Base-by-base conservation (phyloP, 805 yeast genomes). In the Myxozyma monticola region DNA sequence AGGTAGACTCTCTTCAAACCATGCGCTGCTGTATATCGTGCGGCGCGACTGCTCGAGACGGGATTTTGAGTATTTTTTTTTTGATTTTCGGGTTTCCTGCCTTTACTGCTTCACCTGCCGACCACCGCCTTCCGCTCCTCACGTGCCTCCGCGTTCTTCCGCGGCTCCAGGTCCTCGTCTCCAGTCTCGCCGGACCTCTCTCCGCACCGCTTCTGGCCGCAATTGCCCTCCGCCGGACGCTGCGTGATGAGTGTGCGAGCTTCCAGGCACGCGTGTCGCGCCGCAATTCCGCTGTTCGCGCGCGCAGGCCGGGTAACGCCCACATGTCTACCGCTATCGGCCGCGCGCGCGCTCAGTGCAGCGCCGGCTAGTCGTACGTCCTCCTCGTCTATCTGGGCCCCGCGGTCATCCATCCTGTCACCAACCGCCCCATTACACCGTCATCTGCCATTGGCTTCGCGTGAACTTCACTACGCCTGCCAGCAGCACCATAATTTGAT, bases 391-490 rank as follows among this genome's bases (percentile, higher is more conserved):
- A 14, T 10, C 45, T 29, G 12, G n/a, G 14, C 26, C 8, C 18
- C 38, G 18, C 25, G 24, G 26, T n/a, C n/a, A n/a, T n/a, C n/a
- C n/a, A n/a, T n/a, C n/a, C n/a, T n/a, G n/a, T n/a, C n/a, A n/a
- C n/a, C n/a, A n/a, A n/a, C n/a, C n/a, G n/a, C n/a, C n/a, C n/a
- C n/a, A n/a, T n/a, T n/a, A n/a, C n/a, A n/a, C n/a, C n/a, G n/a
- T n/a, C n/a, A n/a, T n/a, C 26, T 37, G 17, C 20, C 15, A 15
- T 9, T 15, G 34, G 7, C 24, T 26, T 17, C 36, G 5, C 17
- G 45, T 14, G n/a, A 21, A 21, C 45, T 49, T 12, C 54, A 53
- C 29, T 45, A 45, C 45, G 39, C 39, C 20, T 49, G 55, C 34
- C 55, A 53, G 8, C 45, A 46, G 17, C 57, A 53, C 26, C 48